Base-by-base conservation (phyloP, 345 rosid species). In the Iberis pinnata region DNA sequence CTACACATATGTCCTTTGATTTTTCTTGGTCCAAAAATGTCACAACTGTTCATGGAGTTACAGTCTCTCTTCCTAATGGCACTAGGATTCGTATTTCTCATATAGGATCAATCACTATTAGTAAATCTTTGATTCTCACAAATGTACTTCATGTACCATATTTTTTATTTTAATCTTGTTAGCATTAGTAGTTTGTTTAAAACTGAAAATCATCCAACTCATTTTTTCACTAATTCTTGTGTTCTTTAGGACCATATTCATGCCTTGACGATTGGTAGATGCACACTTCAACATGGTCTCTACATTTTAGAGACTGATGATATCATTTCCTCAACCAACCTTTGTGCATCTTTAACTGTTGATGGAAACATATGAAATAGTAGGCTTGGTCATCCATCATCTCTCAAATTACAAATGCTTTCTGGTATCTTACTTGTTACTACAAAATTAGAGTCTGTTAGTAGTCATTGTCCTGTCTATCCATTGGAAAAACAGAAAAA, bases 31-130 rank as follows among this genome's bases (percentile, higher is more conserved):
- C 16, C 16, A 15, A 20, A 9, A 1, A 0, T 0, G 1, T 26
- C 2, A 8, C 1, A 0, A 0, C n/a, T 4, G 19, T 26, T 0
- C 4, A 19, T 4, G 36, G 36, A 0, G n/a, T 26, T 0, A 47
- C 8, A 14, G 36, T 47, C 4, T 47, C 51, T 0, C 4, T 47
- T 0, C 36, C 36, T 4, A 26, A 47, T 15, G 51, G 20, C 20
- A 26, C 1, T 12, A 43, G 16, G 1, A n/a, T 2, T 3, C 8
- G 19, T 0, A 47, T 47, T 0, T 8, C 8, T 8, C 20, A 26
- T 14, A 26, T 17, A 0, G 3, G 35, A 2, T 8, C 35, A 0
- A 2, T 45, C 3, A 18, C 8, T 25, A 8, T 46, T 0, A 12
- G n/a, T 10, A 0, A 4, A 8, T 4, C 5, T 3, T 1, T 45